Evolutionary conservation across 805 yeast species (phyloP), one percentile per base, ranked within the genome.

Genomic region (Yarrowia phangngaensis): DNA sequence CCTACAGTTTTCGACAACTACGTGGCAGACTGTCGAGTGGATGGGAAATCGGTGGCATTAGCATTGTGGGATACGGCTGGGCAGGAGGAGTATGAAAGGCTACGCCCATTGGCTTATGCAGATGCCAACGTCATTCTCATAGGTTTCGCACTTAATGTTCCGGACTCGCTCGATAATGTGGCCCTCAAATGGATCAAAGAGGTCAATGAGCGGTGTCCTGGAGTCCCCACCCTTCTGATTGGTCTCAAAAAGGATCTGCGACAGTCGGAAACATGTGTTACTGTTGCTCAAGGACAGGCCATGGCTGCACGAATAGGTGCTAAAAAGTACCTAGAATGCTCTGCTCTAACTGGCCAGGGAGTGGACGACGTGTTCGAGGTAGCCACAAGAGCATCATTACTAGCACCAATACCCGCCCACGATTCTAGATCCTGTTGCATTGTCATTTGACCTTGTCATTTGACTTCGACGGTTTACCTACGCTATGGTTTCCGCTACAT

Each of bases 21-120:
- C 63, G 95, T 88, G 12, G 87, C 95, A 1, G 95, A 87, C 59
- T 88, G 96, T 64, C 71, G 95, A 51, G 94, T 89, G 14, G 97
- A 88, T 60, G 96, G 96, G 3, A 88, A 87, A 56, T 83, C 92
- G 12, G 95, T 88, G 3, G 82, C 87, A 54, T 66, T 88, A 50
- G 89, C 95, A 2, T 67, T 88, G 19, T 88, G 97, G 96, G 97
- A 88, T 63, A 88, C 96, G 1, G 96, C 97, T 4, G 97, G 97
- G 2, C 96, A 88, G 66, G 97, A 88, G 68, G 97, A 88, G 65
- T 88, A 88, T 62, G 96, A 88, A 57, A 70, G 96, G 52, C 69
- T 89, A 52, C 75, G 96, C 53, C 96, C 96, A 0, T 69, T 89
- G 55, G 83, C 95, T 16, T 89, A 89, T 60, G 77, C 89, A 8